Conservation (phyloP, 208 protist genomes). For the Phytomonas francai region DNA sequence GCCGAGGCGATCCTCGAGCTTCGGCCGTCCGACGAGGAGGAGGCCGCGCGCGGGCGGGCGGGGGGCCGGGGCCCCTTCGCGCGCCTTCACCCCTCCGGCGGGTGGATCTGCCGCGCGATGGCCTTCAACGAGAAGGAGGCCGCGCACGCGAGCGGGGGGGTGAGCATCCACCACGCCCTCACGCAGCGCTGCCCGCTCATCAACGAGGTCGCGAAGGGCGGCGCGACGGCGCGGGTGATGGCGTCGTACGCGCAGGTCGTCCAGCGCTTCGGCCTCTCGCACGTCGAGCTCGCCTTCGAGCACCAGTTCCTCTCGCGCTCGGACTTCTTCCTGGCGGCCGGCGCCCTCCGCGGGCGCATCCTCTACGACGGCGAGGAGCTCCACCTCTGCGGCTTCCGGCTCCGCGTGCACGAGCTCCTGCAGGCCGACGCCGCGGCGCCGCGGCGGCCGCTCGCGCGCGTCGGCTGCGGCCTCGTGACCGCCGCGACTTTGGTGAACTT, state of each 20-base stretch:
- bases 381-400: constrained; percentile 45
- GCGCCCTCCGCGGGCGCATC: constrained; percentile 52
- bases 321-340: constrained; percentile 68
- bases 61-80: background rate
- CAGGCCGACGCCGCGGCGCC: background rate
- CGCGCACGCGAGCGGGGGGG: constrained; percentile 55
- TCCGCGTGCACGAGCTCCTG: constrained; percentile 71
- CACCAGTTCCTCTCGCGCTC: constrained; percentile 68
- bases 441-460: constrained; percentile 17
- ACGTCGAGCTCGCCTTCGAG: constrained; percentile 70
- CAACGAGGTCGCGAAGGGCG: constrained; percentile 71
- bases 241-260: constrained; percentile 46
- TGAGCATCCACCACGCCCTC: constrained; percentile 71
- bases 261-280: constrained; percentile 68
- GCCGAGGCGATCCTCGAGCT: background rate
- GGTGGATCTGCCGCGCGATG: constrained; percentile 79
- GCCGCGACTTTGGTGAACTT: constrained; percentile 66
- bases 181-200: constrained; percentile 53
- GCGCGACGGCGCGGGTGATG: constrained; percentile 46
- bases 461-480: constrained; percentile 66
- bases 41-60: background rate
- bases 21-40: background rate
- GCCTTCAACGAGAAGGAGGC: constrained; percentile 63
- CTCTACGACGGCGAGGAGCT: constrained; percentile 77
- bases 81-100: constrained; percentile 36